Evolutionary conservation across 1,284 basidiomycete genomes (phyloP).

Genomic region (Cryptococcus sp.): DNA sequence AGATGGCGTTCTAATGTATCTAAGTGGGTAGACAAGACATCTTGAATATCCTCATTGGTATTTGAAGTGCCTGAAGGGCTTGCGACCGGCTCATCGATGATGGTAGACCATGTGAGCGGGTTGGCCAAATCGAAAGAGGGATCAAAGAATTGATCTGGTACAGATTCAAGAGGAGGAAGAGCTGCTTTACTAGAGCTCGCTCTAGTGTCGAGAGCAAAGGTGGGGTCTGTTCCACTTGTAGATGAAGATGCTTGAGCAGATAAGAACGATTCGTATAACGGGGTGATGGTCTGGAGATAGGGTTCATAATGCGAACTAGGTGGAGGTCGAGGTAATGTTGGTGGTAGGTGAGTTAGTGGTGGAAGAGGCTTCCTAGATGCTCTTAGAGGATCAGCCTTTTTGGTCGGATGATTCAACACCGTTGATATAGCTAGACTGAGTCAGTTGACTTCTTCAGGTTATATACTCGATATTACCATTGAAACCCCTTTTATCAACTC

Average conservation of each 20-base stretch:
- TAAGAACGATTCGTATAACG: constrained; percentile 63
- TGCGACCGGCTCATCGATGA: constrained; percentile 48
- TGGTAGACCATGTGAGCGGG: constrained; percentile 71
- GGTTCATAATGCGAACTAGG: constrained; percentile 63
- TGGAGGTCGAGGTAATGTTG: constrained; percentile 59
- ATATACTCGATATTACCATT: constrained; percentile 24
- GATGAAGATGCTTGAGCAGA: constrained; percentile 25
- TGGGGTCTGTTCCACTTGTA: constrained; percentile 1
- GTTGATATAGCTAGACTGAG: constrained; percentile 60
- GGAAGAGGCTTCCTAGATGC: constrained; percentile 70
- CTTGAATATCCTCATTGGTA: constrained; percentile 61
- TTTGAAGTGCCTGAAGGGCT: constrained; percentile 6
- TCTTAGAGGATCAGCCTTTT: constrained; percentile 75
- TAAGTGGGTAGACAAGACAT: constrained; percentile 85
- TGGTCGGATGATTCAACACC: constrained; percentile 78
- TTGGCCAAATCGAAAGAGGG: constrained; percentile 78
- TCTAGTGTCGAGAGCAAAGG: constrained; percentile 4
- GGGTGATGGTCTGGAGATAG: constrained; percentile 66
- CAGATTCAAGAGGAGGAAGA: constrained; percentile 66
- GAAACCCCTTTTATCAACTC: constrained; percentile 41
- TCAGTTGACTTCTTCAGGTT: background rate
- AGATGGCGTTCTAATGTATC: constrained; percentile 95
- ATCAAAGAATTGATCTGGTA: constrained; percentile 78
- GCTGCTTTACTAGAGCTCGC: constrained; percentile 14
- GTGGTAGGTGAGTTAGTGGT: constrained; percentile 57